These are phyloP conservation scores for Schrenkiella parvula DNA, from an alignment of 345 rosid species.

Conservation along the genomic window DNA sequence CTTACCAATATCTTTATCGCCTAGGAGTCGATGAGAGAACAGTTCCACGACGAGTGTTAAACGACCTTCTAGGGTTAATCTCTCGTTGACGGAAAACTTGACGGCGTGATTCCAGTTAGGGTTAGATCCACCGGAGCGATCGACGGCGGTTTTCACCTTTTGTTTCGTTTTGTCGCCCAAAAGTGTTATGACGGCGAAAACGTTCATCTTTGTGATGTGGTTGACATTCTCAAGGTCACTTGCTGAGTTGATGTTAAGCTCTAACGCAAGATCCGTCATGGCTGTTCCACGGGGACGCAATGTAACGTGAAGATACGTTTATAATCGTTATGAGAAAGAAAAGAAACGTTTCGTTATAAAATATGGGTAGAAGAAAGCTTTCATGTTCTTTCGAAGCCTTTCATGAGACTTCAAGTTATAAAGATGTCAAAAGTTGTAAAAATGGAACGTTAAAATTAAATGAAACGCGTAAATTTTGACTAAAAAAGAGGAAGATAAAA, in stretches of 20 bases:
- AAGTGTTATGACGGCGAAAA: slow-evolving; percentile 52
- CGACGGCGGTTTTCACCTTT: slow-evolving; percentile 37
- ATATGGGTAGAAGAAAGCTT: neutral
- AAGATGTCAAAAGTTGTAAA: neutral
- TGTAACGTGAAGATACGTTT: neutral
- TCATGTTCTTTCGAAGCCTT: neutral
- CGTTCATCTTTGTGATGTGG: slow-evolving; percentile 62
- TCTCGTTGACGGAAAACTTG: slow-evolving; percentile 41
- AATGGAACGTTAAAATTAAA: neutral
- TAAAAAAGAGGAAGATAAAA: neutral
- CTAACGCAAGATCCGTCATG: slow-evolving; percentile 47
- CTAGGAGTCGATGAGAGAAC: slow-evolving; percentile 41
- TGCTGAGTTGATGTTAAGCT: slow-evolving; percentile 55
- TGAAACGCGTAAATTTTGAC: neutral
- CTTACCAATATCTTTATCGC: slow-evolving; percentile 58
- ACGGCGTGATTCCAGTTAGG: slow-evolving; percentile 59
- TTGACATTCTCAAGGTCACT: slow-evolving; percentile 52
- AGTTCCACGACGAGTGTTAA: slow-evolving; percentile 42
- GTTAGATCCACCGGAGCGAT: slow-evolving; percentile 44
- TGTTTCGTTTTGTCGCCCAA: slow-evolving; percentile 40
- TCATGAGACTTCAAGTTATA: neutral
- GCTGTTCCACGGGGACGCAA: neutral
- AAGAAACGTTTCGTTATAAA: neutral
- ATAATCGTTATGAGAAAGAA: neutral
- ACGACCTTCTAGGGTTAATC: slow-evolving; percentile 39